A percentile compares a stretch with the other conserved stretches of the same genome.
phyloP scores from a whole-genome alignment of 805 yeast genomes.

The Yamadazyma ubonensis region DNA sequence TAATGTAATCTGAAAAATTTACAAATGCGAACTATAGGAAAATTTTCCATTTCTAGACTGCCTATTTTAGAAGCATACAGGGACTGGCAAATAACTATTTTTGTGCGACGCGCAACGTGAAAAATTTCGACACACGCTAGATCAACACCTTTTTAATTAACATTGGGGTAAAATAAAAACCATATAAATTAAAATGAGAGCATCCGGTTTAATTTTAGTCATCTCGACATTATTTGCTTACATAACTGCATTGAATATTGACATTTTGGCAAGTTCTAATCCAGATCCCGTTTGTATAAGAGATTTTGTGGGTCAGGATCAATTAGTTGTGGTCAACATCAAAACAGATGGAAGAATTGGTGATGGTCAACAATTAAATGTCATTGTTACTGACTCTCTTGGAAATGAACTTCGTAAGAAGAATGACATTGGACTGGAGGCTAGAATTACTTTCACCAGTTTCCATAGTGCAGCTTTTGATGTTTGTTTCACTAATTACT shows the following conservation, averaged over 20 bases:
- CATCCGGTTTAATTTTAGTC: conserved; percentile 5
- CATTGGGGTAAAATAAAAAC: neutral
- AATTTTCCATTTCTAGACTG: conserved; percentile 4
- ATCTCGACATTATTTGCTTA: conserved; percentile 20
- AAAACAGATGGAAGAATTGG: conserved; percentile 71
- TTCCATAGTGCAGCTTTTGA: conserved; percentile 83
- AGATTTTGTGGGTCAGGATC: conserved; percentile 83
- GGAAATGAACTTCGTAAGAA: conserved; percentile 82
- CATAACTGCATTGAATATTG: conserved; percentile 49
- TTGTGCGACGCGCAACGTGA: conserved; percentile 13
- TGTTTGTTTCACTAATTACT: conserved; percentile 79
- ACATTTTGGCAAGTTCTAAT: conserved; percentile 47
- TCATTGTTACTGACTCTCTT: conserved; percentile 68
- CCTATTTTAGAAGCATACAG: no score
- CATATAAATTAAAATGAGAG: conserved; percentile 10
- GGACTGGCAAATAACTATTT: no score
- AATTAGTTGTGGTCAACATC: conserved; percentile 82
- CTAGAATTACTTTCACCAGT: conserved; percentile 80
- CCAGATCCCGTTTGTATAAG: conserved; percentile 79
- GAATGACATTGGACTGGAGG: conserved; percentile 70
- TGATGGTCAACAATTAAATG: conserved; percentile 81
- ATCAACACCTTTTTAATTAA: conserved; percentile 3
- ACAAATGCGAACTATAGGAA: no score
- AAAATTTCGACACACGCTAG: conserved; percentile 13
- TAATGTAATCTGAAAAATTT: conserved; percentile 5